These are phyloP conservation scores for Chaetomiaceae sp. DNA, from an alignment of 2,329 filamentous ascomycete species.

Conservation along the genomic window DNA sequence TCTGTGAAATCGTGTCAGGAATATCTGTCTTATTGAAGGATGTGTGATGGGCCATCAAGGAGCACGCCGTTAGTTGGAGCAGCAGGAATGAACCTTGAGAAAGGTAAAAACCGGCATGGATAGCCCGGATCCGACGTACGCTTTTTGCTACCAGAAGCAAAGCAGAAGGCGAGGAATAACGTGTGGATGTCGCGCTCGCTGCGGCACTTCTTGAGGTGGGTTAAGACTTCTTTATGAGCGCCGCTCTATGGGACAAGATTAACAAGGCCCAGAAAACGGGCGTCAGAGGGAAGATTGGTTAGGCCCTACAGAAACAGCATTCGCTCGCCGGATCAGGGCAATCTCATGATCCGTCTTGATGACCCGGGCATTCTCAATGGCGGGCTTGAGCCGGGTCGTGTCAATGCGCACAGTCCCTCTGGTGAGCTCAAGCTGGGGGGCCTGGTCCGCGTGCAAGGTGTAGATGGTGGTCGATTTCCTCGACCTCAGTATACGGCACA, in stretches of 20 bases:
- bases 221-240: slow-evolving; percentile 71
- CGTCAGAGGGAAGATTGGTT: not conserved
- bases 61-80: too few species aligned
- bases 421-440: slow-evolving; percentile 22
- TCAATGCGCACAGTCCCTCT: slow-evolving; percentile 42
- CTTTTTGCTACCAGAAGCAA: slow-evolving; percentile 64
- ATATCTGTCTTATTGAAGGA: too few species aligned
- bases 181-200: slow-evolving; percentile 85
- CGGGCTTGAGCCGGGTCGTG: slow-evolving; percentile 53
- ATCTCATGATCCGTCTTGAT: slow-evolving; percentile 86
- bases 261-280: not conserved
- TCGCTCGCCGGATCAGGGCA: slow-evolving; percentile 73
- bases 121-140: too few species aligned
- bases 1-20: too few species aligned
- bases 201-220: slow-evolving; percentile 54
- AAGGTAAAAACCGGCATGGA: too few species aligned
- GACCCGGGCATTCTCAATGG: slow-evolving; percentile 76
- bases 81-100: too few species aligned
- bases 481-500: slow-evolving; percentile 43
- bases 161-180: slow-evolving; percentile 68
- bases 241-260: slow-evolving; percentile 39
- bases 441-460: slow-evolving; percentile 38
- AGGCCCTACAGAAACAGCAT: slow-evolving; percentile 57
- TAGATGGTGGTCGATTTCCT: slow-evolving; percentile 42
- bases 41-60: too few species aligned